These are phyloP conservation scores for Annulohypoxylon nitens DNA, from an alignment of 495 filamentous ascomycete genomes.

Conservation along the genomic window DNA sequence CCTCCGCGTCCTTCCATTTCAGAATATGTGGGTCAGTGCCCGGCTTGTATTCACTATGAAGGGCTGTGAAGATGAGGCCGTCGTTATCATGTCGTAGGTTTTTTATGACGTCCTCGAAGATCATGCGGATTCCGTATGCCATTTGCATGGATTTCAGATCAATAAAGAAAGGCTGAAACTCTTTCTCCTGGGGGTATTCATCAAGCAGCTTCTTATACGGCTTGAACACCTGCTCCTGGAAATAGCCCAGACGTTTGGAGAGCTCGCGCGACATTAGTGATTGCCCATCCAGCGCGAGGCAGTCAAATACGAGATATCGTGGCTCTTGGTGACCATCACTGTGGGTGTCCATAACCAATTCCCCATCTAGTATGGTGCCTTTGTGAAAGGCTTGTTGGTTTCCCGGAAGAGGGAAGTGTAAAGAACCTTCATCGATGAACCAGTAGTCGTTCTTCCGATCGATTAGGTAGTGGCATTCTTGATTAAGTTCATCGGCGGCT, in stretches of 20 bases:
- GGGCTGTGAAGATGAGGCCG: slow-evolving; percentile 95
- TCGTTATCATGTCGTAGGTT: slow-evolving; percentile 91
- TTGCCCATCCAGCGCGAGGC: slow-evolving; percentile 83
- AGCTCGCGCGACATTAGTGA: slow-evolving; percentile 79
- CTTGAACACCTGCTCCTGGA: slow-evolving; percentile 80
- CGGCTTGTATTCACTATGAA: slow-evolving; percentile 82
- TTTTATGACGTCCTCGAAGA: slow-evolving; percentile 88
- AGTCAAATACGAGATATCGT: slow-evolving; percentile 93
- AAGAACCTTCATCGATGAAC: slow-evolving; percentile 69
- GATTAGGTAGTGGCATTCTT: slow-evolving; percentile 79
- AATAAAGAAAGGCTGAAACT: slow-evolving; percentile 80
- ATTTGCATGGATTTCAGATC: slow-evolving; percentile 89
- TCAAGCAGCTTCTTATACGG: slow-evolving; percentile 81
- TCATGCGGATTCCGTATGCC: slow-evolving; percentile 88
- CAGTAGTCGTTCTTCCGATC: slow-evolving; percentile 98
- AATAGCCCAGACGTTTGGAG: slow-evolving; percentile 89
- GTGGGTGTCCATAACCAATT: slow-evolving; percentile 84
- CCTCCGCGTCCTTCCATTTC: slow-evolving; percentile 94
- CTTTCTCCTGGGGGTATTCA: slow-evolving; percentile 75
- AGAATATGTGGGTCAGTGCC: slow-evolving; percentile 94
- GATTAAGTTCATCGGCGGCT: slow-evolving; percentile 69
- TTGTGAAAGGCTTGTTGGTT: slow-evolving; percentile 76
- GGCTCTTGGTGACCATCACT: slow-evolving; percentile 73
- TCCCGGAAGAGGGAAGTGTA: slow-evolving; percentile 84
- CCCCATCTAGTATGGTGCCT: slow-evolving; percentile 89